Conservation (phyloP, 2,329 filamentous ascomycete genomes). For the Teratosphaeriaceae sp. region DNA sequence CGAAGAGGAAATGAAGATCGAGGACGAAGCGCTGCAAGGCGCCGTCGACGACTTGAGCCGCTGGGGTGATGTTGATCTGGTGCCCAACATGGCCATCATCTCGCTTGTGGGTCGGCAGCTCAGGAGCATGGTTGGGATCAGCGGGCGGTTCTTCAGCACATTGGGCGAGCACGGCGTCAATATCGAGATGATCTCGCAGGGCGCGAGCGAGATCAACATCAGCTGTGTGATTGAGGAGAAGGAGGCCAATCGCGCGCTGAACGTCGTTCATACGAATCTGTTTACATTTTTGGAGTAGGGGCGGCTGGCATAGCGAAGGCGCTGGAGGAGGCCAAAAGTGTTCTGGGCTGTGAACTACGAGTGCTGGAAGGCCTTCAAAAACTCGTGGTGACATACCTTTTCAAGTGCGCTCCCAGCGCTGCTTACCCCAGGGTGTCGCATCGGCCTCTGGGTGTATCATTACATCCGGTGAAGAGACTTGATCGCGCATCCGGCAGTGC, state of each 20-base stretch:
- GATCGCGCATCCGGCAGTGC: too few species aligned
- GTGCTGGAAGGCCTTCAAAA: too few species aligned
- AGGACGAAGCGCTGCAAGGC: slow-evolving; percentile 41
- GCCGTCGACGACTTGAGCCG: slow-evolving; percentile 64
- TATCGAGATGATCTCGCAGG: slow-evolving; percentile 99
- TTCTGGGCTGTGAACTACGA: not conserved
- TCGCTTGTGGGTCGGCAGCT: slow-evolving; percentile 92
- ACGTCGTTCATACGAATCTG: slow-evolving; percentile 90
- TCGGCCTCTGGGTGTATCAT: too few species aligned
- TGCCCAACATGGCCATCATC: slow-evolving; percentile 89
- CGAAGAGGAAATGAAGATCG: slow-evolving; percentile 42
- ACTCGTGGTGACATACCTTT: too few species aligned
- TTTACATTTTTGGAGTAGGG: slow-evolving; percentile 79
- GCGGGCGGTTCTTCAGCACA: slow-evolving; percentile 89
- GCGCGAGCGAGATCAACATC: slow-evolving; percentile 98
- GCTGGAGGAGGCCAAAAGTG: not conserved
- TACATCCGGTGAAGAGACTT: too few species aligned
- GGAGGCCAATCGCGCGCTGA: slow-evolving; percentile 89
- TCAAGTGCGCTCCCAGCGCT: too few species aligned
- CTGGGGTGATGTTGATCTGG: slow-evolving; percentile 84
- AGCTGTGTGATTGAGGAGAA: slow-evolving; percentile 92
- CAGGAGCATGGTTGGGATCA: slow-evolving; percentile 93
- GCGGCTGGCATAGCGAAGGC: not conserved
- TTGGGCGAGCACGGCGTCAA: slow-evolving; percentile 91
- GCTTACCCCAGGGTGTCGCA: too few species aligned